Evolutionary conservation across 1,139 yeast species (phyloP).

Genomic region (Protomyces arabidopsidicola): DNA sequence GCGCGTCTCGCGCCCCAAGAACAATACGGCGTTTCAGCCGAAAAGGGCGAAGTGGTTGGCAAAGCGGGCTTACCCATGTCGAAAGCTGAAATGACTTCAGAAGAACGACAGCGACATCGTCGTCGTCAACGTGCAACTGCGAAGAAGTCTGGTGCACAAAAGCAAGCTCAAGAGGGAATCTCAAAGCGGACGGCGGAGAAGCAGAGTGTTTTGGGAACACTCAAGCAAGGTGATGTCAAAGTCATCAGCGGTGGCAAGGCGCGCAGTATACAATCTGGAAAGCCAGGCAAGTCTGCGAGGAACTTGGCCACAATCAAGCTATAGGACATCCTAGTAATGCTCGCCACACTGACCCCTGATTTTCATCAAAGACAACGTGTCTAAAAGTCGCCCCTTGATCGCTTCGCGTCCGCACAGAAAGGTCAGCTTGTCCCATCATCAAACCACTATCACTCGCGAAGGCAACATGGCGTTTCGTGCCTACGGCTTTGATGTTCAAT

Average conservation of each 20-base stretch:
- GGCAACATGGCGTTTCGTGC: background rate
- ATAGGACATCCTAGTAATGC: background rate
- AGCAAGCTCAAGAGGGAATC: conserved; percentile 48
- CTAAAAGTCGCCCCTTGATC: no score
- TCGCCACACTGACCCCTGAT: background rate
- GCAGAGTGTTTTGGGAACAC: conserved; percentile 56
- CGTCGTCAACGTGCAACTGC: conserved; percentile 61
- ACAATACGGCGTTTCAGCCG: conserved; percentile 51
- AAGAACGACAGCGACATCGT: conserved; percentile 85
- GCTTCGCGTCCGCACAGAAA: background rate
- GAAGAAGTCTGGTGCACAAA: conserved; percentile 40
- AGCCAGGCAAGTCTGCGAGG: conserved; percentile 44
- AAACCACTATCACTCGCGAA: background rate
- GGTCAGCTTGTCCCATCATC: background rate
- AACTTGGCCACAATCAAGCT: background rate
- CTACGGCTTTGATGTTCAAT: background rate
- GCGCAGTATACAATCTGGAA: conserved; percentile 67
- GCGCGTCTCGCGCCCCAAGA: conserved; percentile 94
- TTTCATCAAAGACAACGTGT: background rate
- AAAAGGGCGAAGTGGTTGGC: conserved; percentile 58
- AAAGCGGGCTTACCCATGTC: conserved; percentile 79
- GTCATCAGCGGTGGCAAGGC: conserved; percentile 75
- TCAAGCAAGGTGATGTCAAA: conserved; percentile 70
- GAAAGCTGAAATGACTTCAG: conserved; percentile 76
- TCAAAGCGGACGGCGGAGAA: conserved; percentile 23